Base-by-base conservation (phyloP, 306 rosid species). In the Astragalus glycyphyllos region DNA sequence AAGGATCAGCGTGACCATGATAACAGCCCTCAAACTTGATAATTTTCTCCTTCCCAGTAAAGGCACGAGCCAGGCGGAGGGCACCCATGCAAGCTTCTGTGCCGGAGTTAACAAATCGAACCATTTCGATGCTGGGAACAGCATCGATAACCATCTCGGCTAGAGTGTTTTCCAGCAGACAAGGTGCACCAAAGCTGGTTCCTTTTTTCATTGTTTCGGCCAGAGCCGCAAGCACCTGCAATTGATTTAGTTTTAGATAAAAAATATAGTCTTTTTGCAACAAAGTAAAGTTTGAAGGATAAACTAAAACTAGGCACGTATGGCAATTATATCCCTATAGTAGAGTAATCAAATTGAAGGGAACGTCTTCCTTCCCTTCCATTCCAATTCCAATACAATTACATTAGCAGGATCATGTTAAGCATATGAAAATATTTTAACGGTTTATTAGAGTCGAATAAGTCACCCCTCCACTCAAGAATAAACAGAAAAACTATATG, bases 21-120 rank as follows among this genome's bases (percentile, higher is more conserved):
- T 94, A 91, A 82, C 99, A 94, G 11, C 99, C 97, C 82, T 91
- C 99, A 64, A 94, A 87, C 84, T 94, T 94, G 74, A 91, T 86
- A 64, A 94, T 71, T 80, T 91, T 94, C 67, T 76, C 83, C 60
- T 58, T 86, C 5, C 95, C 78, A 0, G 99, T 91, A 79, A 31
- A 94, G 59, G 99, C 99, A 35, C 96, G 96, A 12, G 92, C 90
- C 17, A 91, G 79, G 7, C 97, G 97, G 72, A 91, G 96, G 31
- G 89, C 91, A 12, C 92, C 96, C 97, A 94, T 89, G 75, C 99
- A 94, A 8, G 98, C 98, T 83, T 94, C 99, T 1, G 97, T 94
- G 13, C 99, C 99, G 0, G 99, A 94, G 78, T 94, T 94, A 9
- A 94, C 99, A 81, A 91, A 94, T 8, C 97, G 86, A 73, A 94